Conservation (phyloP, 257 asterid genomes). For the Scutellaria barbata region DNA sequence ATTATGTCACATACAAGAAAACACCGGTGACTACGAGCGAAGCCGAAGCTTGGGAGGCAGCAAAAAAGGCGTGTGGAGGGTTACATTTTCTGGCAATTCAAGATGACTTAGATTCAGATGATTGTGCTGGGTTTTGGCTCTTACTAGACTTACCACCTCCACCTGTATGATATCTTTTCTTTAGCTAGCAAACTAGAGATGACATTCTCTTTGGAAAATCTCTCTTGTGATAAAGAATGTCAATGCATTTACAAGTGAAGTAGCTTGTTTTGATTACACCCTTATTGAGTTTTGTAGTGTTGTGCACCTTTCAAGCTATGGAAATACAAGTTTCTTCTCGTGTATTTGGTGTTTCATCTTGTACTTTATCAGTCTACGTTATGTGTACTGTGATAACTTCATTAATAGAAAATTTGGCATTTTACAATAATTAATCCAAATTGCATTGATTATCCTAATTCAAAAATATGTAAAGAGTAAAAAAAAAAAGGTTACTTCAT, state of each 20-base stretch:
- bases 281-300: background rate
- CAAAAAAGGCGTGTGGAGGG: conserved; percentile 83
- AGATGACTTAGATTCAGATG: conserved; percentile 78
- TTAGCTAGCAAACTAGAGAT: background rate
- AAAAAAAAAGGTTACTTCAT: too few relatives aligned
- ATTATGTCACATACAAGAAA: conserved; percentile 81
- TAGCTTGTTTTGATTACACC: background rate
- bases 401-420: too few relatives aligned
- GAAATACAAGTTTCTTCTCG: too few relatives aligned
- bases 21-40: conserved; percentile 67
- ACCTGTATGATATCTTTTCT: conserved; percentile 56
- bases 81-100: conserved; percentile 93
- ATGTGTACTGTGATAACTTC: too few relatives aligned
- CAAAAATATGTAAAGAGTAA: too few relatives aligned
- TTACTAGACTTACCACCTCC: conserved; percentile 91
- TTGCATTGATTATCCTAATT: too few relatives aligned
- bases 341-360: too few relatives aligned
- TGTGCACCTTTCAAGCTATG: background rate
- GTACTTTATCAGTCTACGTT: too few relatives aligned
- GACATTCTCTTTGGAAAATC: conserved; percentile 2
- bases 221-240: background rate
- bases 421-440: too few relatives aligned
- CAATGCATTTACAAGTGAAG: background rate
- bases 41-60: conserved; percentile 98
- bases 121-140: conserved; percentile 91